These are phyloP conservation scores for Talaromyces sp. DNA, from an alignment of 2,329 filamentous ascomycete genomes.

Conservation along the genomic window DNA sequence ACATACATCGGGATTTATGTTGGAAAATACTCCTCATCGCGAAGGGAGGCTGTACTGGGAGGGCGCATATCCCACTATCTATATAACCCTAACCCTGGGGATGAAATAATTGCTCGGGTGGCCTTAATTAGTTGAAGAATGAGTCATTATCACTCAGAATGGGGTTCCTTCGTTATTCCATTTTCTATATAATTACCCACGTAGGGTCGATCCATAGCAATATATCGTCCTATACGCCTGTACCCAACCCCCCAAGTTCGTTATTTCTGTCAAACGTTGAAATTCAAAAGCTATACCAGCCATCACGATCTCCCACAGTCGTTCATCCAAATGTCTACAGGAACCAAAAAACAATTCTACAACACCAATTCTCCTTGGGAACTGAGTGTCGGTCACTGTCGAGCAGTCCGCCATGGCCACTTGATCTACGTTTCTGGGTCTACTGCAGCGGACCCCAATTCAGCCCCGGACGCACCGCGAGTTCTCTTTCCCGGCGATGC, in stretches of 20 bases:
- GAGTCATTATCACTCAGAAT: no score
- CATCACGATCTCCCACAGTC: not conserved
- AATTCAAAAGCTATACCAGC: no score
- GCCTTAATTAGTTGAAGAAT: no score
- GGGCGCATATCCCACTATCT: not conserved
- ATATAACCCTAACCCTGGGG: no score
- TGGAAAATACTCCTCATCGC: not conserved
- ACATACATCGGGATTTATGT: not conserved
- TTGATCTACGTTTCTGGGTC: constrained; percentile 37
- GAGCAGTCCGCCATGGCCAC: constrained; percentile 32
- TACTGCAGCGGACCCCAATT: constrained; percentile 33
- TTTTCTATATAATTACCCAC: no score
- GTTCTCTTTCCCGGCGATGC: constrained; percentile 31
- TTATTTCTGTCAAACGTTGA: no score
- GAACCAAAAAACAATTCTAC: constrained; percentile 22
- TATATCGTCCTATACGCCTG: no score
- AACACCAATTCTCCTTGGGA: constrained; percentile 35
- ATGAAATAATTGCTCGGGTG: no score
- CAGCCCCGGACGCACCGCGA: constrained; percentile 23
- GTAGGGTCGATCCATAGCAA: no score
- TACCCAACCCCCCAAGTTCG: no score
- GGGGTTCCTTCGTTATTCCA: no score
- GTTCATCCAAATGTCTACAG: not conserved
- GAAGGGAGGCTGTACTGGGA: not conserved
- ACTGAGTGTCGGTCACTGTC: constrained; percentile 34